Conservation (phyloP, 1,284 basidiomycete genomes). For the Irpex rosettiformis region DNA sequence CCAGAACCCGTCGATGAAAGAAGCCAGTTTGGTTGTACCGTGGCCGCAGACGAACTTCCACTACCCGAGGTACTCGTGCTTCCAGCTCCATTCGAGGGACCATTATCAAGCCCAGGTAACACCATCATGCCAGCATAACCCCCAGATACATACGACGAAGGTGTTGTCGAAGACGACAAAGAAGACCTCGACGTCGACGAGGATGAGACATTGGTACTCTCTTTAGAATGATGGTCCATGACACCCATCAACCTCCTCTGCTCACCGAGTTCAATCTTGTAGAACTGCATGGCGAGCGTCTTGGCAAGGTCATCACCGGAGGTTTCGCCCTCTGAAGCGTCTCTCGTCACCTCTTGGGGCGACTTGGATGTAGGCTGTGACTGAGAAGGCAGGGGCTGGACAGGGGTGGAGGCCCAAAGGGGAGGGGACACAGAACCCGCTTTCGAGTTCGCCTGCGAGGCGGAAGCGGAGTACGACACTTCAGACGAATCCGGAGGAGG, state of each 20-base stretch:
- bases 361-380: background rate
- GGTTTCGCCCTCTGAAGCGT: background rate
- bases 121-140: background rate
- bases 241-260: conserved; percentile 86
- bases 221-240: conserved; percentile 85
- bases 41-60: background rate
- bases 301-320: conserved; percentile 45
- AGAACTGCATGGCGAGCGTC: conserved; percentile 87
- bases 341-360: background rate
- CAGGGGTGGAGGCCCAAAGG: background rate
- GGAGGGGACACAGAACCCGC: background rate
- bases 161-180: background rate
- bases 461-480: background rate
- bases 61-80: background rate
- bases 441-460: conserved; percentile 1
- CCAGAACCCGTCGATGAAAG: background rate
- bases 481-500: background rate
- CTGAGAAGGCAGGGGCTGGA: background rate
- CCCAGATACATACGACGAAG: background rate
- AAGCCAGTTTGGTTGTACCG: background rate
- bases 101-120: background rate
- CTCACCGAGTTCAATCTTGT: conserved; percentile 87
- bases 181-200: background rate
- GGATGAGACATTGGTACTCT: conserved; percentile 30
- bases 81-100: background rate